Conservation (phyloP, 2,329 filamentous ascomycete species). For the Beauveria sp. region DNA sequence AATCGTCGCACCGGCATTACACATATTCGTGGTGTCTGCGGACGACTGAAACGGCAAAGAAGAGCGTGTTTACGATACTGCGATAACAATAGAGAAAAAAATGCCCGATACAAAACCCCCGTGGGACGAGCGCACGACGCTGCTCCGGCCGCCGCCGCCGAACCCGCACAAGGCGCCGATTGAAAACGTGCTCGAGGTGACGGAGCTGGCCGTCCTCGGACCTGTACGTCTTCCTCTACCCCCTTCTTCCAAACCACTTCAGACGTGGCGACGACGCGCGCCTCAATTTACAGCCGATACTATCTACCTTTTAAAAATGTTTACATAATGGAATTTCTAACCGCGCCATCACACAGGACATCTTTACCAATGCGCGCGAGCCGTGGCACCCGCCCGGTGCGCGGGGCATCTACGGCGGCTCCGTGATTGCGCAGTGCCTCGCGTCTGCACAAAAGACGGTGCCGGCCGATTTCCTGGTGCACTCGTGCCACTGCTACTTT, state of each 20-base stretch:
- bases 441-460: slow-evolving; percentile 85
- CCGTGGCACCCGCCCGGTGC: slow-evolving; percentile 90
- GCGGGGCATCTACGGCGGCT: slow-evolving; percentile 86
- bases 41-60: background rate
- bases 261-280: too few relatives aligned
- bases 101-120: slow-evolving; percentile 8
- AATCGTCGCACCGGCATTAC: too few relatives aligned
- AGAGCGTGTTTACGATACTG: background rate
- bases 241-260: background rate
- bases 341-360: slow-evolving; percentile 50
- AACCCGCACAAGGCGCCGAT: slow-evolving; percentile 70
- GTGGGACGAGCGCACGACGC: slow-evolving; percentile 27
- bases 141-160: slow-evolving; percentile 62
- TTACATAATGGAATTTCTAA: background rate
- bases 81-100: background rate
- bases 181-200: slow-evolving; percentile 81
- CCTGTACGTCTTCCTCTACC: slow-evolving; percentile 45
- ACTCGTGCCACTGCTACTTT: slow-evolving; percentile 99
- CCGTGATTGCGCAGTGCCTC: slow-evolving; percentile 87
- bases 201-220: slow-evolving; percentile 66
- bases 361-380: slow-evolving; percentile 90
- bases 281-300: background rate
- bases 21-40: too few relatives aligned
- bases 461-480: slow-evolving; percentile 68
- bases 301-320: background rate